These are phyloP conservation scores for Copromyces sp. DNA, from an alignment of 495 filamentous ascomycete species.

Conservation along the genomic window DNA sequence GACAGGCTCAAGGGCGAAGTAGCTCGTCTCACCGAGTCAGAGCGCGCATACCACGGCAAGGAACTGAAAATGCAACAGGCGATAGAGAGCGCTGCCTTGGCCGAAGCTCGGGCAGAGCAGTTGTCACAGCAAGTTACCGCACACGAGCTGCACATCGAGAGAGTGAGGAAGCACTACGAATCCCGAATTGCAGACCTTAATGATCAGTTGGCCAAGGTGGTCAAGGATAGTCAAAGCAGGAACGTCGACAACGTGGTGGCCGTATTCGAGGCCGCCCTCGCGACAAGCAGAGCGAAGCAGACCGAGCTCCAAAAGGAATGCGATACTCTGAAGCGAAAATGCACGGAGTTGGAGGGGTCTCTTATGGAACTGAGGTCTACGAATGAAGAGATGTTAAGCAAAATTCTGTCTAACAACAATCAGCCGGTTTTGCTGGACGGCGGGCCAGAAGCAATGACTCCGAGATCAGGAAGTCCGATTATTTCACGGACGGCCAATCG, in stretches of 20 bases:
- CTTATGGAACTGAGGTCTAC: slow-evolving; percentile 20
- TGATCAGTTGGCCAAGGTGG: slow-evolving; percentile 31
- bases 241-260: slow-evolving; percentile 25
- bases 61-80: slow-evolving; percentile 43
- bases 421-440: not conserved
- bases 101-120: slow-evolving; percentile 41
- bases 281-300: slow-evolving; percentile 30
- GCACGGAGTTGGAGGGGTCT: slow-evolving; percentile 26
- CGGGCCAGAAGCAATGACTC: not conserved
- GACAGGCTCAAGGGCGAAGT: slow-evolving; percentile 48
- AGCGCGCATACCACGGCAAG: slow-evolving; percentile 48
- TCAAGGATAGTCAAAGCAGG: slow-evolving; percentile 30
- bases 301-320: slow-evolving; percentile 34
- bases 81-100: slow-evolving; percentile 40
- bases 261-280: slow-evolving; percentile 26
- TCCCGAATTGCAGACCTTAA: slow-evolving; percentile 33
- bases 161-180: slow-evolving; percentile 33
- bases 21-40: slow-evolving; percentile 41
- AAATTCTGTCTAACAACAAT: not conserved
- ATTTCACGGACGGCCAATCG: slow-evolving; percentile 8
- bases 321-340: slow-evolving; percentile 30
- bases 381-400: slow-evolving; percentile 3
- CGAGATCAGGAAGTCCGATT: slow-evolving; percentile 6
- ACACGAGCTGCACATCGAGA: slow-evolving; percentile 41
- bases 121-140: slow-evolving; percentile 41